Percentiles rank a stretch among this genome's conserved stretches.
Evolutionary conservation across 2,329 filamentous ascomycete species (phyloP).

Genomic region (Hypoxylon sp.): DNA sequence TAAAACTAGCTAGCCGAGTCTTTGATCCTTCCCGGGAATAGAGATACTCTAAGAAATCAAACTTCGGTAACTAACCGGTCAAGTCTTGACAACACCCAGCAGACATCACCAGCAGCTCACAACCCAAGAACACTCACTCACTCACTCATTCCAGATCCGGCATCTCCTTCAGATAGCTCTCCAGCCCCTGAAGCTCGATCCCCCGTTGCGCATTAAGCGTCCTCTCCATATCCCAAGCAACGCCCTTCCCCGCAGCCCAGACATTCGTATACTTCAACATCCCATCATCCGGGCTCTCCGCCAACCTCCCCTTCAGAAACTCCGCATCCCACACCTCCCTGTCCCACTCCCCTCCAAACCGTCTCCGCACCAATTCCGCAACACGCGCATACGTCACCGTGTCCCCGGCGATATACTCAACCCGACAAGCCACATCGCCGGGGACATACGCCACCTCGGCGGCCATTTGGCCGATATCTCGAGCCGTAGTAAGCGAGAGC

Average conservation of each 20-base stretch:
- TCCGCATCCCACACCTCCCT: constrained; percentile 55
- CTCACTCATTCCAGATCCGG: constrained; percentile 12
- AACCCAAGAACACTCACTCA: too few relatives aligned
- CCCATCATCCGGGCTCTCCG: constrained; percentile 54
- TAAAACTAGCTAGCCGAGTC: too few relatives aligned
- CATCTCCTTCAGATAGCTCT: constrained; percentile 47
- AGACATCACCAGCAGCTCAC: too few relatives aligned
- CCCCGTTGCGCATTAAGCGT: constrained; percentile 58
- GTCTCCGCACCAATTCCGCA: constrained; percentile 56
- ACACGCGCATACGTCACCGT: constrained; percentile 61
- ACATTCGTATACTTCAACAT: constrained; percentile 63
- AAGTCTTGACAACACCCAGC: too few relatives aligned
- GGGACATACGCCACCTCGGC: constrained; percentile 63
- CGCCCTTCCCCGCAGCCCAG: constrained; percentile 60
- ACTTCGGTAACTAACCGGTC: too few relatives aligned
- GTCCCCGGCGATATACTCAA: constrained; percentile 63
- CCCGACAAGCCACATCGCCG: constrained; percentile 42
- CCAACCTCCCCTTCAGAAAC: constrained; percentile 52
- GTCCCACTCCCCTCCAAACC: constrained; percentile 52
- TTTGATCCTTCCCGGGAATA: too few relatives aligned
- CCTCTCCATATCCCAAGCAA: constrained; percentile 58
- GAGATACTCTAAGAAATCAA: too few relatives aligned
- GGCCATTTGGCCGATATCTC: constrained; percentile 69
- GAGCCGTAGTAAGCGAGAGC: constrained; percentile 69
- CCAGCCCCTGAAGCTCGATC: constrained; percentile 51